Evolutionary conservation across 495 filamentous ascomycete genomes (phyloP), one percentile per base, ranked within the genome.

Genomic region (Xylaria longipes): DNA sequence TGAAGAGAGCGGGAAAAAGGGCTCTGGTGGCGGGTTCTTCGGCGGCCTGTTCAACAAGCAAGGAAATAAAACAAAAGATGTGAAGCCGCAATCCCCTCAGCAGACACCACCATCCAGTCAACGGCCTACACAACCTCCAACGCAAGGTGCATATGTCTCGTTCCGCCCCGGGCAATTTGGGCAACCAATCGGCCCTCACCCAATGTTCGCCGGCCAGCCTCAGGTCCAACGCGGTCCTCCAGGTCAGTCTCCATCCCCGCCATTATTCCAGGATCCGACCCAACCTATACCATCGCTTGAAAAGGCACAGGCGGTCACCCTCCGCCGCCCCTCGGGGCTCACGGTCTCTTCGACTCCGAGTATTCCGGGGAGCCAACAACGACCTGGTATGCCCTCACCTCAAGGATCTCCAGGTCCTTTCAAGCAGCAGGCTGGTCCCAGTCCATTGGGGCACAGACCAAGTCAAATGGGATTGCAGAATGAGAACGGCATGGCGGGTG

Each of bases 41-140:
- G 77, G 77, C 22, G 72, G 77, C 17, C 58, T 79, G 37, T 79
- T 79, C 35, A 73, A 70, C 35, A 76, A 77, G 46, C 77, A 76
- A 67, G 75, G 68, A 25, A 69, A 68, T 17, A 79, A 77, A 45
- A 20, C 72, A 0, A 57, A 71, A 15, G 77, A 79, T 29, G 41
- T 69, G 22, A 79, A 65, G 48, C 65, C 67, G 48, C 75, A 74
- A 48, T 45, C 69, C 29, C 71, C 50, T 45, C 73, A 76, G 33
- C 75, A 71, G n/a, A 52, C 50, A 35, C 60, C 66, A 2, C 62
- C 70, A 20, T 31, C 71, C 11, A 35, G 5, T 45, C 75, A 74
- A 39, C 75, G 69, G 29, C 75, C 72, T 6, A 57, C 22, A 27
- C 70, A 74, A 27, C 70, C 71, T 62, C 54, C 66, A 20, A 64